These are phyloP conservation scores for Fraxinus paxiana DNA, from an alignment of 305 asterid genomes.

Conservation along the genomic window DNA sequence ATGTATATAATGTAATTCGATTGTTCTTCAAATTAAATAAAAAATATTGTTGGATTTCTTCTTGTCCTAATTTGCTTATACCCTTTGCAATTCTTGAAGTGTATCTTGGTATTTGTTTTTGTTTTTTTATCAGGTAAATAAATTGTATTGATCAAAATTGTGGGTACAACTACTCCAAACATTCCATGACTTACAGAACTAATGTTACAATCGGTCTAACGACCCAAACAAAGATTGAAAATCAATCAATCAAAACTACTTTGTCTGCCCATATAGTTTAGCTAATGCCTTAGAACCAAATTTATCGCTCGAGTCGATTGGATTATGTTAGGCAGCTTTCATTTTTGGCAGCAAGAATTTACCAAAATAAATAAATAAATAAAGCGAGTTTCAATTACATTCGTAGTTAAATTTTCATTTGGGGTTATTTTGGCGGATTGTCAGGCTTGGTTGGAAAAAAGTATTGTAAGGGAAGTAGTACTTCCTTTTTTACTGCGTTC, in stretches of 20 bases:
- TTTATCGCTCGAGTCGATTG: neutral
- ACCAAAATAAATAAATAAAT: too few species aligned
- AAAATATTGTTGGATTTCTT: neutral
- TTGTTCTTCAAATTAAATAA: neutral
- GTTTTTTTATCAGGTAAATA: neutral
- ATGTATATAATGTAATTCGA: neutral
- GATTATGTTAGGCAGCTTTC: neutral
- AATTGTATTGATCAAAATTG: neutral
- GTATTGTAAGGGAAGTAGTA: too few species aligned
- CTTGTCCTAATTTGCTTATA: neutral
- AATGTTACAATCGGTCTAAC: neutral
- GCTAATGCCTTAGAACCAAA: neutral
- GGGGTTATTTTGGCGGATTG: too few species aligned
- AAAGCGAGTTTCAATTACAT: neutral
- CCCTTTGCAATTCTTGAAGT: neutral
- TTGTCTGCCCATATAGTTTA: neutral
- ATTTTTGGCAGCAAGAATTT: neutral
- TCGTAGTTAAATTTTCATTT: too few species aligned
- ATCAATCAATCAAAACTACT: neutral
- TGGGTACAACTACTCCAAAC: neutral
- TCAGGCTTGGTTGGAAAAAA: too few species aligned
- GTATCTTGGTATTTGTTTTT: neutral
- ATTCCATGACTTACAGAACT: neutral
- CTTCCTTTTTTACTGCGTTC: too few species aligned
- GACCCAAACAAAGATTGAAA: neutral